phyloP scores from a whole-genome alignment of 306 rosid species.

The Phaseolus lunatus region DNA sequence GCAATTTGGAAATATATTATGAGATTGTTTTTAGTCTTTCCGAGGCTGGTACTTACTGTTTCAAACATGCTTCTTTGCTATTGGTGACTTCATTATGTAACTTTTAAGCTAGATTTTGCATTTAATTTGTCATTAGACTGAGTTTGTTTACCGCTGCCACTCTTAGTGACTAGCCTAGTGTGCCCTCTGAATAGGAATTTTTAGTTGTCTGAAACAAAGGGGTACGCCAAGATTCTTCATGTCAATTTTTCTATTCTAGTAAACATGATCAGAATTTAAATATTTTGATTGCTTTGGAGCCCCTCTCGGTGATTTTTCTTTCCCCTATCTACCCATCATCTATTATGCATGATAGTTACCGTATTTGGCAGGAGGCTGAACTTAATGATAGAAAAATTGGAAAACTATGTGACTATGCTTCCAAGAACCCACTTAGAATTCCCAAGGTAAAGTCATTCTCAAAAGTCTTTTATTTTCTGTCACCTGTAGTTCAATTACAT shows the following conservation, averaged over 20 bases:
- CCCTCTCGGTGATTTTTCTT: not conserved
- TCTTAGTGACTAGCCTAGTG: conserved; percentile 6
- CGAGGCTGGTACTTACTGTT: not conserved
- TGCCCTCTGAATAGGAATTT: conserved; percentile 3
- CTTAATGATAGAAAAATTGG: conserved; percentile 60
- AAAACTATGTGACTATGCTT: conserved; percentile 60
- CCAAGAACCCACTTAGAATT: conserved; percentile 59
- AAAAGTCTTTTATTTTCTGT: conserved; percentile 29
- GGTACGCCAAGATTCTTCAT: not conserved
- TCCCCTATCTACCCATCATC: not conserved
- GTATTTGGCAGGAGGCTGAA: conserved; percentile 55
- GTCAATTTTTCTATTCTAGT: conserved; percentile 11
- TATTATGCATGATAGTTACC: conserved; percentile 35
- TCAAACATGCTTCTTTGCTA: conserved; percentile 8
- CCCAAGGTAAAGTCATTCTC: conserved; percentile 51
- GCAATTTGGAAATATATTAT: conserved; percentile 5
- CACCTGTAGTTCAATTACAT: not conserved
- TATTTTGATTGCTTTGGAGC: conserved; percentile 32
- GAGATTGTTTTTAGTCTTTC: conserved; percentile 10
- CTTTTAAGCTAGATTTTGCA: conserved; percentile 3
- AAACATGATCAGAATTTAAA: not conserved
- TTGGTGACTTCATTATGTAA: not conserved
- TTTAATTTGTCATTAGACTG: not conserved
- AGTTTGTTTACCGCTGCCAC: not conserved
- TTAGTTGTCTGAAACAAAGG: not conserved